Conservation (phyloP, 495 filamentous ascomycete species). For the Xylona heveae region DNA sequence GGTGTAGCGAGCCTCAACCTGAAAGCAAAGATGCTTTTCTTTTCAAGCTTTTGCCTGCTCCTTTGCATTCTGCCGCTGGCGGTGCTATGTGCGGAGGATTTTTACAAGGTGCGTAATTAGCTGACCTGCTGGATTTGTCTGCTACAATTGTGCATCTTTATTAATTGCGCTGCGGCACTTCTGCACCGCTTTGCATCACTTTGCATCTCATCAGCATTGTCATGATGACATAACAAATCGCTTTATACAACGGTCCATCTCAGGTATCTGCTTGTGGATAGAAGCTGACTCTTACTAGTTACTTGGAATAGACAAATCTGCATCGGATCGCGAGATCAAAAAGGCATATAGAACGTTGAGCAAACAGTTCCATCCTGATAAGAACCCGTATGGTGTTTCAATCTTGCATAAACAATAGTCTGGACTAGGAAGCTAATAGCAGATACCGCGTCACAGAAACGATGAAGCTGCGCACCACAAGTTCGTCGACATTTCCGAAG, state of each 20-base stretch:
- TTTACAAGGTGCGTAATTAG: constrained; percentile 47
- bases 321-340: constrained; percentile 82
- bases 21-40: constrained; percentile 16
- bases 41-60: constrained; percentile 14
- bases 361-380: constrained; percentile 96
- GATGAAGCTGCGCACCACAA: constrained; percentile 69
- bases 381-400: constrained; percentile 66
- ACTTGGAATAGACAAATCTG: constrained; percentile 59
- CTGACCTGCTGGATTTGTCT: neutral
- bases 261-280: no score
- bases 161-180: no score
- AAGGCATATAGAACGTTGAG: constrained; percentile 81
- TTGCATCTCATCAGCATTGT: neutral
- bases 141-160: neutral
- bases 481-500: constrained; percentile 88
- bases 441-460: constrained; percentile 23
- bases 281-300: constrained; percentile 22
- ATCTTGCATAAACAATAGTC: no score
- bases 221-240: neutral
- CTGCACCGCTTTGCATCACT: neutral
- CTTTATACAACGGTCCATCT: no score
- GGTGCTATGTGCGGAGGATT: constrained; percentile 52
- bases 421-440: no score
- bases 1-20: no score
- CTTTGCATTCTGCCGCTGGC: constrained; percentile 26